Conservation (phyloP, 768 basidiomycete genomes). For the Naganishia antarctica region DNA sequence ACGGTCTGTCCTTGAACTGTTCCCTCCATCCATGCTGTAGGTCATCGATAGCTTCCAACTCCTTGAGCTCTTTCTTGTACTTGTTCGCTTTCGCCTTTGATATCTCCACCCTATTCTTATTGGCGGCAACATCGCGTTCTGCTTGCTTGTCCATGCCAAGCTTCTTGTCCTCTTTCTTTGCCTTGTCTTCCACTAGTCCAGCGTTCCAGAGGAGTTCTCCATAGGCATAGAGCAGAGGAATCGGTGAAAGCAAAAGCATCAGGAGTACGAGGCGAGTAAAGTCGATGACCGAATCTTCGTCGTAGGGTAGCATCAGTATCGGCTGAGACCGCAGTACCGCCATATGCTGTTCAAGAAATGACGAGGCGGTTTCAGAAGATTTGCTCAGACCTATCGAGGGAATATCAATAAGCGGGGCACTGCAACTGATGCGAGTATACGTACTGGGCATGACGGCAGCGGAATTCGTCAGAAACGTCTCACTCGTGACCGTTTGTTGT, state of each 20-base stretch:
- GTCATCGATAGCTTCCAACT: constrained; percentile 22
- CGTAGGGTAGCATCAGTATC: constrained; percentile 21
- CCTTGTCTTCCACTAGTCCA: constrained; percentile 16
- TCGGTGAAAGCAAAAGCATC: not conserved
- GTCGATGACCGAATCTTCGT: constrained; percentile 14
- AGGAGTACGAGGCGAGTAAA: not conserved
- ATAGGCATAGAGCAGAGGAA: constrained; percentile 20
- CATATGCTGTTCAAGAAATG: constrained; percentile 20
- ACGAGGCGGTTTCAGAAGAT: not conserved
- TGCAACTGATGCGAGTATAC: too few relatives aligned
- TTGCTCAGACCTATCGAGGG: too few relatives aligned
- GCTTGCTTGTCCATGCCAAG: constrained; percentile 19
- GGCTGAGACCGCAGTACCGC: constrained; percentile 23
- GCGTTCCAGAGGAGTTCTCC: constrained; percentile 22
- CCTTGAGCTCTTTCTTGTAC: constrained; percentile 18
- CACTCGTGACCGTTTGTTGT: not conserved
- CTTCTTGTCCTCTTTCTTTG: constrained; percentile 19
- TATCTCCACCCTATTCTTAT: constrained; percentile 7
- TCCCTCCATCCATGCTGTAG: constrained; percentile 18
- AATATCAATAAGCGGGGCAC: too few relatives aligned
- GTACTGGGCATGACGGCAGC: not conserved
- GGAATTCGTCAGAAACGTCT: not conserved
- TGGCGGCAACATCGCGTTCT: not conserved
- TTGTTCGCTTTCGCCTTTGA: constrained; percentile 10
- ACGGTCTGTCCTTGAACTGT: constrained; percentile 20